These are phyloP conservation scores for Rhodotorula toruloides DNA, from an alignment of 768 basidiomycete species.

Conservation along the genomic window DNA sequence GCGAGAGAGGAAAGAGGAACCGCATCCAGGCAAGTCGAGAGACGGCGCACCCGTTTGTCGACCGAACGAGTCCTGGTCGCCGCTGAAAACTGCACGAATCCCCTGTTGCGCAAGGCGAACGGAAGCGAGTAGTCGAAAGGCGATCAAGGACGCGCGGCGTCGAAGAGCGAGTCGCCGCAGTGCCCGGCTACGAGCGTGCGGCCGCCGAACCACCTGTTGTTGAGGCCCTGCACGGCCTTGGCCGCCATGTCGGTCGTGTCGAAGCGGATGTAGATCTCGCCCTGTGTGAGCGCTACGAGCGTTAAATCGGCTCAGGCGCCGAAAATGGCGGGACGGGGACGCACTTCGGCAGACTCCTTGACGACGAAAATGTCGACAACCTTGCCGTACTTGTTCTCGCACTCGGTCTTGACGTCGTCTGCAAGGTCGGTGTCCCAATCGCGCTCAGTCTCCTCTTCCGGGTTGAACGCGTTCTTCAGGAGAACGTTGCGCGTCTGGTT, in stretches of 20 bases:
- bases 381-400: conserved; percentile 79
- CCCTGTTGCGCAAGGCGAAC: background rate
- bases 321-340: conserved; percentile 34
- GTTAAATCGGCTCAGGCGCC: background rate
- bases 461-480: conserved; percentile 91
- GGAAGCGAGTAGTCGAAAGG: too few relatives aligned
- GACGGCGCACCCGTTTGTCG: too few relatives aligned
- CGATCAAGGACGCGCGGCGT: background rate
- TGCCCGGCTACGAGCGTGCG: conserved; percentile 33
- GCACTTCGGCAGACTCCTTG: conserved; percentile 75
- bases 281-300: conserved; percentile 57
- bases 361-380: conserved; percentile 87
- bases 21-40: too few relatives aligned
- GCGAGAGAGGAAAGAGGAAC: too few relatives aligned
- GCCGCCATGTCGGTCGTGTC: conserved; percentile 69
- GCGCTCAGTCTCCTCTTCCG: conserved; percentile 92
- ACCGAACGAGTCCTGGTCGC: too few relatives aligned
- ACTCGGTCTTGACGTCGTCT: conserved; percentile 93
- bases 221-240: conserved; percentile 79
- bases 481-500: conserved; percentile 48
- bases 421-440: conserved; percentile 96
- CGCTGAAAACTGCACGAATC: background rate
- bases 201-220: conserved; percentile 79
- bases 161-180: conserved; percentile 33
- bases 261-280: conserved; percentile 96